Conservation (phyloP, 2,329 filamentous ascomycete species). For the Talaromyces sp. region DNA sequence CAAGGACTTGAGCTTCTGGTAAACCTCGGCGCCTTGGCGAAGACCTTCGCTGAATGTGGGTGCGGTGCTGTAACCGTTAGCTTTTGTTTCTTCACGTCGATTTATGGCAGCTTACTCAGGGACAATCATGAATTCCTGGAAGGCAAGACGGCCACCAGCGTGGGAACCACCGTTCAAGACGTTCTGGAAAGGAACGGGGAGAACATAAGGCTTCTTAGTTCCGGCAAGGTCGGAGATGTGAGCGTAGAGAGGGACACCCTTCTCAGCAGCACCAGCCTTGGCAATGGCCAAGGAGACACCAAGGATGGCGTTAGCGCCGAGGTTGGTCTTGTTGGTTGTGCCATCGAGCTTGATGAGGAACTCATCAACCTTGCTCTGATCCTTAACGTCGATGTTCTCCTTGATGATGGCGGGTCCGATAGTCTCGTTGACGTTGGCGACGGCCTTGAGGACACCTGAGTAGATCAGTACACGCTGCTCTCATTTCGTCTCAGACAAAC, state of each 20-base stretch:
- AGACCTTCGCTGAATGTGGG: slow-evolving; percentile 92
- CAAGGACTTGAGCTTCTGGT: slow-evolving; percentile 93
- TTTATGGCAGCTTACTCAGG: slow-evolving; percentile 59
- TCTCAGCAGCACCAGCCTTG: slow-evolving; percentile 86
- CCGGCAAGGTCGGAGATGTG: slow-evolving; percentile 84
- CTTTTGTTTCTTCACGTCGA: background rate
- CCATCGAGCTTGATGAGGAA: slow-evolving; percentile 85
- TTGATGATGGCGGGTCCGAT: slow-evolving; percentile 80
- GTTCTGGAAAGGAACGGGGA: slow-evolving; percentile 91
- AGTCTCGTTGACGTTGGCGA: slow-evolving; percentile 77
- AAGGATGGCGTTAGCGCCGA: slow-evolving; percentile 85
- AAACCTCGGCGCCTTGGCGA: slow-evolving; percentile 94
- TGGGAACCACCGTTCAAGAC: slow-evolving; percentile 93
- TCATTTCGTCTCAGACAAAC: slow-evolving; percentile 36
- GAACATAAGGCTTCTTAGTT: slow-evolving; percentile 87
- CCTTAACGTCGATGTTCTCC: slow-evolving; percentile 78
- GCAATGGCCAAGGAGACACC: slow-evolving; percentile 80
- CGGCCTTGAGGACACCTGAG: slow-evolving; percentile 69
- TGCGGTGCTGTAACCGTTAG: slow-evolving; percentile 57
- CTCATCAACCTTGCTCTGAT: slow-evolving; percentile 77
- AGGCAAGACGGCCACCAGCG: slow-evolving; percentile 90
- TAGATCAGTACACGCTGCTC: slow-evolving; percentile 54
- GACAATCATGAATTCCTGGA: slow-evolving; percentile 97
- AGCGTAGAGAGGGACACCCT: slow-evolving; percentile 81
- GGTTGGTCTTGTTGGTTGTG: slow-evolving; percentile 79